Percentiles rank a stretch among this genome's conserved stretches.
These are phyloP conservation scores for Arabidopsis thaliana DNA, from an alignment of 345 rosid genomes.

Conservation along the genomic window TAIR10.1 NC_003074.8:19386001-19386500, in stretches of 20 bases:
- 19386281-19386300: slow-evolving; percentile 1
- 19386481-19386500: background rate
- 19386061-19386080: background rate
- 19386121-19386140: slow-evolving; percentile 59
- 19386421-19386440: slow-evolving; percentile 40
- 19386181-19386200: background rate
- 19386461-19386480: background rate
- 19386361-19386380: slow-evolving; percentile 64
- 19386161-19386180: background rate
- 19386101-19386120: slow-evolving; percentile 82
- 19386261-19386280: slow-evolving; percentile 36
- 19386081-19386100: slow-evolving; percentile 54
- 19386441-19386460: background rate
- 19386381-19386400: slow-evolving; percentile 71
- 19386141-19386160: background rate
- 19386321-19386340: background rate
- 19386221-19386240: slow-evolving; percentile 82
- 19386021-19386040: slow-evolving; percentile 43
- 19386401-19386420: slow-evolving; percentile 79
- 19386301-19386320: background rate
- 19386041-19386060: background rate
- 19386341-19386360: slow-evolving; percentile 57
- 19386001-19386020: slow-evolving; percentile 65
- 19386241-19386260: slow-evolving; percentile 68
- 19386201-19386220: slow-evolving; percentile 61